Conservation (phyloP, 768 basidiomycete genomes). For the Calocybe gangraenosa region DNA sequence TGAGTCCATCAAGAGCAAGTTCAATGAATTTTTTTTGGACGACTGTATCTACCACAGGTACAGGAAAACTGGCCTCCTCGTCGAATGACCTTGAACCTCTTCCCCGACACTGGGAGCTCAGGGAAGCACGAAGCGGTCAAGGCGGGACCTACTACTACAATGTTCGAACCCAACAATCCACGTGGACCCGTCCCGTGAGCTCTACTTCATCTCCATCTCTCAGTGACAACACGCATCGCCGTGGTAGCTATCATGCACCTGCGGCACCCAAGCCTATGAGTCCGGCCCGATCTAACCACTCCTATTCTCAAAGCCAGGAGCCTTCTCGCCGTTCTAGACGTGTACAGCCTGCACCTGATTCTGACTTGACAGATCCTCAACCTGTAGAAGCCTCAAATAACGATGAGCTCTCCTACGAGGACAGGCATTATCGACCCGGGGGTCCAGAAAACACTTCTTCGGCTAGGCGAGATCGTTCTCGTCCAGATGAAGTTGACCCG, state of each 20-base stretch:
- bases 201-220: slow-evolving; percentile 20
- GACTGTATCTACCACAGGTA: slow-evolving; percentile 22
- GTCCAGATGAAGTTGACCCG: slow-evolving; percentile 12
- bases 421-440: slow-evolving; percentile 63
- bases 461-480: slow-evolving; percentile 16
- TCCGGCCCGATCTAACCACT: slow-evolving; percentile 27
- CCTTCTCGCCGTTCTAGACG: slow-evolving; percentile 17
- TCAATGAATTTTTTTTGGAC: slow-evolving; percentile 19
- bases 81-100: slow-evolving; percentile 27
- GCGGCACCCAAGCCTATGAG: slow-evolving; percentile 18
- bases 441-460: slow-evolving; percentile 18
- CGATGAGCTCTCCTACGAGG: slow-evolving; percentile 46
- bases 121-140: slow-evolving; percentile 43
- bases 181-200: slow-evolving; percentile 52
- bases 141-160: slow-evolving; percentile 57
- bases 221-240: slow-evolving; percentile 20
- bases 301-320: slow-evolving; percentile 24
- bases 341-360: slow-evolving; percentile 14
- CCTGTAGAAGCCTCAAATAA: slow-evolving; percentile 14
- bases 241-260: slow-evolving; percentile 22
- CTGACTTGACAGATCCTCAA: slow-evolving; percentile 16
- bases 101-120: slow-evolving; percentile 60
- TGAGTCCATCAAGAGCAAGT: slow-evolving; percentile 29
- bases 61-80: slow-evolving; percentile 18
- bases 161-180: slow-evolving; percentile 47